These are phyloP conservation scores for Hyaloperonospora arabidopsidis DNA, from an alignment of 352 stramenopile species.

Conservation along the genomic window DNA sequence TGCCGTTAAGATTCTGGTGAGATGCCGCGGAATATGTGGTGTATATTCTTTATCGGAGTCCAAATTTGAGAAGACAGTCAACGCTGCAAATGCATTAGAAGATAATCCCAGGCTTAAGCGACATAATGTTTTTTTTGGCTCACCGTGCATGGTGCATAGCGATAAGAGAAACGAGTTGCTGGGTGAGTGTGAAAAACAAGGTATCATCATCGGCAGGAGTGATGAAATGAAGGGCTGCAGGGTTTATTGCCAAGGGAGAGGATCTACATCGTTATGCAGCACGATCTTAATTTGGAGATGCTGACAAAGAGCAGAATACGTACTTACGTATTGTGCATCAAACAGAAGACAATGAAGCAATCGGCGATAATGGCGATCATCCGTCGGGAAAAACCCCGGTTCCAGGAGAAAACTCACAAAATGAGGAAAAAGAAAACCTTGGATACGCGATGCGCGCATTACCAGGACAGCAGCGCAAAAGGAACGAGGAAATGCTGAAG, in stretches of 20 bases:
- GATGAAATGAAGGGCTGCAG: background rate
- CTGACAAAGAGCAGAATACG: background rate
- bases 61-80: slow-evolving; percentile 10
- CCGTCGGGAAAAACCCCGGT: too few relatives aligned
- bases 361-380: too few relatives aligned
- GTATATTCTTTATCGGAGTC: slow-evolving; percentile 22
- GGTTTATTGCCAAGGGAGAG: background rate
- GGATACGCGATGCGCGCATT: background rate
- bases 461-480: background rate
- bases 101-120: background rate
- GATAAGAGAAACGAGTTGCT: background rate
- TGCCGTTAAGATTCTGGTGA: slow-evolving; percentile 22
- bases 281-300: background rate
- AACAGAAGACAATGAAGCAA: too few relatives aligned
- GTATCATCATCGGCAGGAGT: background rate
- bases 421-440: background rate
- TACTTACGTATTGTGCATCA: too few relatives aligned
- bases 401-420: background rate
- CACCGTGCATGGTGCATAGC: background rate
- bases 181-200: background rate
- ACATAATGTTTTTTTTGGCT: slow-evolving; percentile 7
- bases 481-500: background rate
- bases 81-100: slow-evolving; percentile 10
- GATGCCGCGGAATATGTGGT: slow-evolving; percentile 21
- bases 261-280: background rate